Percentiles rank a stretch among this genome's conserved stretches.
phyloP scores from a whole-genome alignment of 1,139 yeast genomes.

The Yamadazyma oceani region DNA sequence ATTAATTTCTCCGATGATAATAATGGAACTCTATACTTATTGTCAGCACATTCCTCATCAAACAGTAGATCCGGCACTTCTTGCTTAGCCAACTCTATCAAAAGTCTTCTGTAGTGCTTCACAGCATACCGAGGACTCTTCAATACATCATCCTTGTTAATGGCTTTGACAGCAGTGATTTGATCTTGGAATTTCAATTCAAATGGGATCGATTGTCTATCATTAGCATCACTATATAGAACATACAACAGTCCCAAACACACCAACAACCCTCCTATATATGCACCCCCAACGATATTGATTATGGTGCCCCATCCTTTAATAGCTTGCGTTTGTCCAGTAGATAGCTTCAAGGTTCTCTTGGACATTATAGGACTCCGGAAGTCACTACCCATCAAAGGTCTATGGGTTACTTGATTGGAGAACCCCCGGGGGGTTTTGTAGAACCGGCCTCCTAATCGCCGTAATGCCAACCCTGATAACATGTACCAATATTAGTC shows the following conservation, averaged over 20 bases:
- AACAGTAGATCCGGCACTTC: constrained; percentile 26
- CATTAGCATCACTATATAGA: constrained; percentile 41
- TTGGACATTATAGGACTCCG: too few species aligned
- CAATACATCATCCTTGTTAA: constrained; percentile 47
- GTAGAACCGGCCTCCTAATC: too few species aligned
- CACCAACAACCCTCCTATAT: constrained; percentile 43
- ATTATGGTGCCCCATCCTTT: constrained; percentile 34
- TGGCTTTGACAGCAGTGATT: constrained; percentile 42
- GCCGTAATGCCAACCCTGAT: too few species aligned
- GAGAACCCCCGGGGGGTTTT: too few species aligned
- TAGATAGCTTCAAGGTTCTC: constrained; percentile 15
- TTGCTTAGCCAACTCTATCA: constrained; percentile 37
- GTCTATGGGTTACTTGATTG: too few species aligned
- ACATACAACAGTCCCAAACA: constrained; percentile 42
- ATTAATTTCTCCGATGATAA: constrained; percentile 32
- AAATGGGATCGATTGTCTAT: constrained; percentile 43
- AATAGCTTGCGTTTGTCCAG: constrained; percentile 24
- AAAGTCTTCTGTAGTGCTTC: constrained; percentile 43
- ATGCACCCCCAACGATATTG: constrained; percentile 44
- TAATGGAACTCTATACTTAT: constrained; percentile 34
- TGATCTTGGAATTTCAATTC: constrained; percentile 36
- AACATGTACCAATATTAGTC: too few species aligned
- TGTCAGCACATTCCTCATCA: constrained; percentile 25
- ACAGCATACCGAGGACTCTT: constrained; percentile 45
- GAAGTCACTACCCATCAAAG: too few species aligned